A percentile compares a stretch with the other conserved stretches of the same genome.
These are phyloP conservation scores for Amyloporia xantha DNA, from an alignment of 768 basidiomycete species.

Conservation along the genomic window DNA sequence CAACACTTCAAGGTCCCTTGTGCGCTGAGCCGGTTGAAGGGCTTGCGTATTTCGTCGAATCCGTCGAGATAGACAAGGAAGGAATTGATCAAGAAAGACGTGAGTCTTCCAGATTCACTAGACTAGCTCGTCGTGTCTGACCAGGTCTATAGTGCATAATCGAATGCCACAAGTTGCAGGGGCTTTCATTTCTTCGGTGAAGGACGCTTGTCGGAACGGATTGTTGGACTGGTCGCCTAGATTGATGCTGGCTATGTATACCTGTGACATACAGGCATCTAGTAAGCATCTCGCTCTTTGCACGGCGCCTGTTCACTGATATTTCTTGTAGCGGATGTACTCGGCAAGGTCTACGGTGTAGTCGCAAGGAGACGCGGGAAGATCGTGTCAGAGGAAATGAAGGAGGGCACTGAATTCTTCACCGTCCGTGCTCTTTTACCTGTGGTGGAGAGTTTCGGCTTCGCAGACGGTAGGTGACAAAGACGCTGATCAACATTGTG, in stretches of 20 bases:
- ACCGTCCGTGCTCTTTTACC: conserved; percentile 86
- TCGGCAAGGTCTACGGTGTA: conserved; percentile 96
- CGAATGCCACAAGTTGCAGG: conserved; percentile 81
- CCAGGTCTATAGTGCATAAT: conserved; percentile 54
- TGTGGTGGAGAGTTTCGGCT: conserved; percentile 96
- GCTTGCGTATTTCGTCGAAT: conserved; percentile 85
- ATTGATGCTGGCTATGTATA: conserved; percentile 97
- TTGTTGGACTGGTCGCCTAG: conserved; percentile 97
- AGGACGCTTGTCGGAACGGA: conserved; percentile 86
- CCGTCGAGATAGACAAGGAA: conserved; percentile 53
- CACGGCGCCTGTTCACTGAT: conserved; percentile 14
- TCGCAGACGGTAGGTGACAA: conserved; percentile 74
- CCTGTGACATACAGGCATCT: conserved; percentile 96
- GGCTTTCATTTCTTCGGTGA: conserved; percentile 80
- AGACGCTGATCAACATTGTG: no score
- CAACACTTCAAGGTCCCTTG: conserved; percentile 88
- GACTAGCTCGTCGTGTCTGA: not conserved
- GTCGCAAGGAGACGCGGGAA: conserved; percentile 86
- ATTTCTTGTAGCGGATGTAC: conserved; percentile 68
- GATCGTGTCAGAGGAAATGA: conserved; percentile 97
- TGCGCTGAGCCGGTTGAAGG: conserved; percentile 95
- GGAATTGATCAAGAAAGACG: conserved; percentile 62
- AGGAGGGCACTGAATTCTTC: conserved; percentile 94
- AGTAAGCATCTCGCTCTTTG: conserved; percentile 53
- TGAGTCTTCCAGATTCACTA: conserved; percentile 26